Conservation (phyloP, 2,329 filamentous ascomycete species). For the Cladosporium sp. region DNA sequence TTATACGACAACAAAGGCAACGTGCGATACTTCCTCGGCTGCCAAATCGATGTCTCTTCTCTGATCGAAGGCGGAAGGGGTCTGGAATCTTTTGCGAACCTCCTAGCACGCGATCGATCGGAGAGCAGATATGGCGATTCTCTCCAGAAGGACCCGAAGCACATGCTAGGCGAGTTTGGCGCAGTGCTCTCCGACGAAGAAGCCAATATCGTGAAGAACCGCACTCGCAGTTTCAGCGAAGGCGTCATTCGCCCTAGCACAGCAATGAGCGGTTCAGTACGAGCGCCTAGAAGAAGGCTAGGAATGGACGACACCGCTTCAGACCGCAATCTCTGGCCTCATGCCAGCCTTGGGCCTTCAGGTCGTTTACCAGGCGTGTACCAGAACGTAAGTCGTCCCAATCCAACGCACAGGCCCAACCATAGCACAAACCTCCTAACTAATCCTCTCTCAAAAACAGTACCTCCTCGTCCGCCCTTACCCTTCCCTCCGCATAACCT, state of each 20-base stretch:
- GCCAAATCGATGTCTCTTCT: conserved; percentile 42
- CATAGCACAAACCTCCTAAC: not conserved
- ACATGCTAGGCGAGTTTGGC: conserved; percentile 33
- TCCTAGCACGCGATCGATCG: conserved; percentile 36
- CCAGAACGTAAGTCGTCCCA: conserved; percentile 33
- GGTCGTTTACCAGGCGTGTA: conserved; percentile 41
- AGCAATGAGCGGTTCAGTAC: conserved; percentile 19
- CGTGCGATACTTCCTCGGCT: conserved; percentile 43
- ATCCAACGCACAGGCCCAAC: no score
- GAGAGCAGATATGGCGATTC: conserved; percentile 29
- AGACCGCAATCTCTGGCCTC: conserved; percentile 34
- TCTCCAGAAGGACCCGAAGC: conserved; percentile 27
- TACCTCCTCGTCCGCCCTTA: conserved; percentile 67
- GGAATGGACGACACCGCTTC: conserved; percentile 35
- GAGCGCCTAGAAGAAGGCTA: conserved; percentile 26
- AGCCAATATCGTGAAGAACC: conserved; percentile 33
- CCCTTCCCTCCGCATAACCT: conserved; percentile 66
- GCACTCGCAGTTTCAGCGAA: conserved; percentile 23
- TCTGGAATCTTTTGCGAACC: conserved; percentile 38
- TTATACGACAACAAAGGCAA: conserved; percentile 44
- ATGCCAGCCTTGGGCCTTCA: conserved; percentile 33
- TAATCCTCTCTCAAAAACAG: conserved; percentile 31
- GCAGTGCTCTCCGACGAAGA: conserved; percentile 37
- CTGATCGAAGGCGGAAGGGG: conserved; percentile 40
- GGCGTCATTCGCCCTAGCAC: conserved; percentile 14